phyloP scores from a whole-genome alignment of 345 rosid species.

The Hevea brasiliensis region DNA sequence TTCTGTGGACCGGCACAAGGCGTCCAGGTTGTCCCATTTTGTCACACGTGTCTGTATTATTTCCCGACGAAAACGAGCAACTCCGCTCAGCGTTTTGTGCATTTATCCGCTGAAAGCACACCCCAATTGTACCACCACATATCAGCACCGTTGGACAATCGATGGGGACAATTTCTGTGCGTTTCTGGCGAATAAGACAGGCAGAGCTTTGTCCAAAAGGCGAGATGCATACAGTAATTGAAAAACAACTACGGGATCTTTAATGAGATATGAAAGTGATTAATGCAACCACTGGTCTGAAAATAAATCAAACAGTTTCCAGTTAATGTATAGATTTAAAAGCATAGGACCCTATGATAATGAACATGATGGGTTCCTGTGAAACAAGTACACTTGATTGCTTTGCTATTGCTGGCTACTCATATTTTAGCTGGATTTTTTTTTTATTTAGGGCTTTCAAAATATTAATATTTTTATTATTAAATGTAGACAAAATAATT shows the following conservation, averaged over 20 bases:
- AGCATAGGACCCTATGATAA: background rate
- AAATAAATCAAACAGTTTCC: background rate
- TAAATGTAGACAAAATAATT: slow-evolving; percentile 8
- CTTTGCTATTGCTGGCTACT: no score
- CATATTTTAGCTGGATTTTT: background rate
- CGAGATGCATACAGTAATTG: background rate
- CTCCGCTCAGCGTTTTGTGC: background rate
- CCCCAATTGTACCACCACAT: no score
- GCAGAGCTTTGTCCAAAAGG: no score
- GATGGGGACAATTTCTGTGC: no score
- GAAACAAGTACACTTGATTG: slow-evolving; percentile 6
- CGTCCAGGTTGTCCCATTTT: slow-evolving; percentile 48
- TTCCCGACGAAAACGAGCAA: background rate
- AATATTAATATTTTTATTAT: no score
- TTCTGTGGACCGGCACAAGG: background rate
- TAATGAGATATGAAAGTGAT: background rate
- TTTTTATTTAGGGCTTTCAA: no score
- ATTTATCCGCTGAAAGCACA: no score
- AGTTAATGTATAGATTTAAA: background rate
- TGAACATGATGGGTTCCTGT: background rate
- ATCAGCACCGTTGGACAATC: no score
- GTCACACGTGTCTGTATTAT: slow-evolving; percentile 36
- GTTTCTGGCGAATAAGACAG: no score
- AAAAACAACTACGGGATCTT: slow-evolving; percentile 1
- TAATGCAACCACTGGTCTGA: background rate